A percentile compares a stretch with the other conserved stretches of the same genome.
These are phyloP conservation scores for Triadica sebifera DNA, from an alignment of 345 rosid genomes.

Conservation along the genomic window DNA sequence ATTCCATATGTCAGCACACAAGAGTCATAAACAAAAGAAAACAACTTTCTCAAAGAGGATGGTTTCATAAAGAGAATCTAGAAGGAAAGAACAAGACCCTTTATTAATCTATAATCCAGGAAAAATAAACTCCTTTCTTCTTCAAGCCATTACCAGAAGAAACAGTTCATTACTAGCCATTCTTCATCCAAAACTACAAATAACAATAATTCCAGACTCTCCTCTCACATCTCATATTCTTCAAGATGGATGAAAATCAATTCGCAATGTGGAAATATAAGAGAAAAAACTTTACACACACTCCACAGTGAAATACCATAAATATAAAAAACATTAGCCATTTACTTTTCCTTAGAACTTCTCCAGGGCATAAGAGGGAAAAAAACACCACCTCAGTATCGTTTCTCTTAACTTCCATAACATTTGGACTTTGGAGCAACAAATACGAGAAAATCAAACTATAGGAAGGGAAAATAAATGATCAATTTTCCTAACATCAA, in stretches of 20 bases:
- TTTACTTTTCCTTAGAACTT: not conserved
- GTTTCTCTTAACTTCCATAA: not conserved
- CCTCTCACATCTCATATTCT: not conserved
- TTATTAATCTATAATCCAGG: constrained; percentile 64
- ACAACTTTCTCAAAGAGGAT: constrained; percentile 10
- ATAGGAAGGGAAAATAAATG: not conserved
- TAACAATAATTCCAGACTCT: not conserved
- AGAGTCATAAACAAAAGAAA: constrained; percentile 2
- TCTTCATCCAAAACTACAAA: constrained; percentile 11
- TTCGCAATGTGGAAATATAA: not conserved
- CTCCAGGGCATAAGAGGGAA: not conserved
- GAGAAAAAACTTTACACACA: not conserved
- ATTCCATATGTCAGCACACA: constrained; percentile 55
- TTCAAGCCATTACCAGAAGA: constrained; percentile 58
- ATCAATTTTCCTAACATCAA: not conserved
- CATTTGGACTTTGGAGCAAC: no score
- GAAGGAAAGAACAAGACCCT: constrained; percentile 37
- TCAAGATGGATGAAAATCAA: constrained; percentile 6
- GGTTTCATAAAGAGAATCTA: not conserved
- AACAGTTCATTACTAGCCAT: constrained; percentile 60
- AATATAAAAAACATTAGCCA: not conserved
- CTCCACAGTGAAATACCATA: not conserved
- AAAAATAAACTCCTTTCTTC: constrained; percentile 51
- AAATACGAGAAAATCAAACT: not conserved
- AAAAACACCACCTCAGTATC: not conserved